Percentiles rank a stretch among this genome's conserved stretches.
Evolutionary conservation across 1,139 yeast species (phyloP).

Genomic region (Kodamaea fungicola): DNA sequence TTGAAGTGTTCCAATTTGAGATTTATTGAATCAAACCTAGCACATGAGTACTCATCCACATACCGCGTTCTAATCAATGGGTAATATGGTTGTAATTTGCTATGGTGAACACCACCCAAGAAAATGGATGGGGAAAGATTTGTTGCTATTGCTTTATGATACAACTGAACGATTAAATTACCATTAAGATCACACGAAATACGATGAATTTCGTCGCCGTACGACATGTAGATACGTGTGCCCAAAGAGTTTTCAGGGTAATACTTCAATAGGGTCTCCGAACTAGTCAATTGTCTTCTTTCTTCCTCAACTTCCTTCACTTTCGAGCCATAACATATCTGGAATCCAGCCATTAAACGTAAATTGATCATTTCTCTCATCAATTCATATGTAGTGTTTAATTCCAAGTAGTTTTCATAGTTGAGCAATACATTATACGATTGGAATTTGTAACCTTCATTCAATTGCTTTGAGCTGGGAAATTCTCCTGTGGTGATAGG

Average conservation of each 20-base stretch:
- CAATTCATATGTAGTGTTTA: conserved; percentile 56
- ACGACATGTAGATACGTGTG: conserved; percentile 64
- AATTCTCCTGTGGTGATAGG: conserved; percentile 79
- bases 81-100: conserved; percentile 25
- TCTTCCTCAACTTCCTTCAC: conserved; percentile 66
- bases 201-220: conserved; percentile 83
- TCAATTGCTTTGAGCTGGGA: conserved; percentile 67
- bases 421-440: conserved; percentile 62
- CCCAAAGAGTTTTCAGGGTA: conserved; percentile 44
- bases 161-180: conserved; percentile 73
- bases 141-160: conserved; percentile 28
- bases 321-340: conserved; percentile 70
- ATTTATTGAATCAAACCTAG: conserved; percentile 55
- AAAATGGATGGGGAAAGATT: neutral
- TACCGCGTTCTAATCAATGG: conserved; percentile 76
- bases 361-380: conserved; percentile 86
- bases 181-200: conserved; percentile 69
- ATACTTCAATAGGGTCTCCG: conserved; percentile 41
- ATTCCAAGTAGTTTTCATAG: conserved; percentile 48
- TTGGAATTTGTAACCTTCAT: conserved; percentile 57
- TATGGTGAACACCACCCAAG: conserved; percentile 7
- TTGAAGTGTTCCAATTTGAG: conserved; percentile 56
- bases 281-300: conserved; percentile 41
- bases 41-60: conserved; percentile 61
- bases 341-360: conserved; percentile 83